phyloP scores from a whole-genome alignment of 768 basidiomycete species.

The Astraeus odoratus region DNA sequence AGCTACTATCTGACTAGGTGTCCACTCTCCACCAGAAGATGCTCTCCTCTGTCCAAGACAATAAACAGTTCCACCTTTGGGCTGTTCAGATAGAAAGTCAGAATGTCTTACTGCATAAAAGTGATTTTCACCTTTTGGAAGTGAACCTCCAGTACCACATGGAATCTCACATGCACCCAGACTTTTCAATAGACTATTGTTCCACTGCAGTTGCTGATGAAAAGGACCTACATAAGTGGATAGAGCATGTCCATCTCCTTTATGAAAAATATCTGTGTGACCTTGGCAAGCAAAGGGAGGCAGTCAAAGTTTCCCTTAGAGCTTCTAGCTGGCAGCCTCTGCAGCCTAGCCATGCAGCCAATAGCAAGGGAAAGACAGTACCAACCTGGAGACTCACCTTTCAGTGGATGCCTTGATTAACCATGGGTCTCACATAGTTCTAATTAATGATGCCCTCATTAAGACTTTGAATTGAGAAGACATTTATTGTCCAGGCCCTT shows the following conservation, averaged over 20 bases:
- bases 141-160: neutral
- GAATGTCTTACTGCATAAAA: neutral
- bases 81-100: neutral
- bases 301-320: neutral
- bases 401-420: slow-evolving; percentile 20
- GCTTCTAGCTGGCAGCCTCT: neutral
- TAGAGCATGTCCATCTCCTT: neutral
- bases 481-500: neutral
- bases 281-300: neutral
- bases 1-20: slow-evolving; percentile 3
- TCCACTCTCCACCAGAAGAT: neutral
- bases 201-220: neutral
- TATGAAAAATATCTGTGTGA: slow-evolving; percentile 1
- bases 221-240: neutral
- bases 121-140: neutral
- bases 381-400: neutral
- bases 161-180: neutral
- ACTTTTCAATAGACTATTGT: neutral
- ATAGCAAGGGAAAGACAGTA: neutral
- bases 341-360: neutral
- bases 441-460: slow-evolving; percentile 23
- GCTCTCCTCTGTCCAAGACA: neutral
- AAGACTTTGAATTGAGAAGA: neutral
- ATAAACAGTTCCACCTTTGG: neutral
- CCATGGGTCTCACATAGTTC: slow-evolving; percentile 23